A percentile compares a stretch with the other conserved stretches of the same genome.
These are phyloP conservation scores for Calcarisporium arbuscula DNA, from an alignment of 2,329 filamentous ascomycete species.

Conservation along the genomic window DNA sequence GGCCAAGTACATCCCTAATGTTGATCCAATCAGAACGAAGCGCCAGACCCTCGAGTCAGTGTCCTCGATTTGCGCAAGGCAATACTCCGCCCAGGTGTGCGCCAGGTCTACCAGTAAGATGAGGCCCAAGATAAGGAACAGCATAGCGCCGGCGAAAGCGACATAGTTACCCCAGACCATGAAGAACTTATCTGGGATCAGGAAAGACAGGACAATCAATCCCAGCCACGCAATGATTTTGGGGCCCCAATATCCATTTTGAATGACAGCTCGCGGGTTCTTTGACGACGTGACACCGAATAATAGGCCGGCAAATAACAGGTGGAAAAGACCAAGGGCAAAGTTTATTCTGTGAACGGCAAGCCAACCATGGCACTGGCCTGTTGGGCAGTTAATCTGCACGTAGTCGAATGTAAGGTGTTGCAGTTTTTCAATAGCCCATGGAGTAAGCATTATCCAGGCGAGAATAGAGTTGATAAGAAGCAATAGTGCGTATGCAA, in stretches of 20 bases:
- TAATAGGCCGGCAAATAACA: conserved; percentile 76
- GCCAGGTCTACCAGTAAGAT: conserved; percentile 91
- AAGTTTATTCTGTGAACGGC: conserved; percentile 98
- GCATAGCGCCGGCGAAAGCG: conserved; percentile 77
- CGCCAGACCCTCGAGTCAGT: conserved; percentile 82
- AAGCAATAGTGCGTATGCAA: conserved; percentile 90
- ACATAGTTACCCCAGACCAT: conserved; percentile 95
- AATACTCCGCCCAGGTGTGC: conserved; percentile 96
- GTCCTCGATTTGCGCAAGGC: conserved; percentile 86
- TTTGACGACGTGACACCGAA: conserved; percentile 83
- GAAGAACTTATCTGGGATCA: conserved; percentile 94
- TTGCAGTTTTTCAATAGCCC: conserved; percentile 94
- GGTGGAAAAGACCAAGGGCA: conserved; percentile 87
- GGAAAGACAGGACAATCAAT: conserved; percentile 84
- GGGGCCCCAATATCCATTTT: conserved; percentile 99
- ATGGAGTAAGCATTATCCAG: conserved; percentile 98
- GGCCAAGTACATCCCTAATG: conserved; percentile 85
- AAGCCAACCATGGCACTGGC: conserved; percentile 90
- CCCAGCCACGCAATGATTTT: conserved; percentile 87
- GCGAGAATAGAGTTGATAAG: conserved; percentile 94
- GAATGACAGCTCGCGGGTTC: conserved; percentile 78
- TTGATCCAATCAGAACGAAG: conserved; percentile 81
- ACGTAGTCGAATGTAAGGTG: conserved; percentile 92
- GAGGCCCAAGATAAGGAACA: conserved; percentile 88
- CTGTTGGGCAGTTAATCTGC: conserved; percentile 85